phyloP scores from a whole-genome alignment of 331 rosid species.

The Pyracantha coccinea region DNA sequence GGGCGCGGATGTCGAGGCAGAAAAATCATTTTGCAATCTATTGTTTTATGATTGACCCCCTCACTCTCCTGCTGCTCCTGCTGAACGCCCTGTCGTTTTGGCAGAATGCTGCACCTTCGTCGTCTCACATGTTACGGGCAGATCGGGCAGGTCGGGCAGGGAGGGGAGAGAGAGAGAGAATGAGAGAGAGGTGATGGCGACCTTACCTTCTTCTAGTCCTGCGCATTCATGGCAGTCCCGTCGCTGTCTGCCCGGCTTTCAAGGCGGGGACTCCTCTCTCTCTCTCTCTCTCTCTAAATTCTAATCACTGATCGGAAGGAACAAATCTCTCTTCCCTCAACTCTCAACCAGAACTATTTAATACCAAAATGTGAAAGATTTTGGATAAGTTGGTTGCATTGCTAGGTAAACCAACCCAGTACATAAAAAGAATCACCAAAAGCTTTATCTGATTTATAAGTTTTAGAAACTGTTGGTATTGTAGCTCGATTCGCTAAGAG shows the following conservation, averaged over 20 bases:
- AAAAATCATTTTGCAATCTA: slow-evolving; percentile 45
- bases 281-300: too few species aligned
- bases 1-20: not conserved
- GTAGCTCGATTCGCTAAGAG: not conserved
- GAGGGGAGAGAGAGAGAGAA: not conserved
- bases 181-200: slow-evolving; percentile 16
- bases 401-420: not conserved
- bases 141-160: slow-evolving; percentile 19
- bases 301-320: not conserved
- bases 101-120: not conserved
- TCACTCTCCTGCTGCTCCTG: not conserved
- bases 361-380: not conserved
- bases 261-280: slow-evolving; percentile 24
- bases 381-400: not conserved
- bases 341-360: too few species aligned
- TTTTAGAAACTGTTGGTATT: not conserved
- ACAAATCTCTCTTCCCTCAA: not conserved
- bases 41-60: slow-evolving; percentile 71
- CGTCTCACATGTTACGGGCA: slow-evolving; percentile 17
- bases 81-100: slow-evolving; percentile 38
- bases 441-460: not conserved
- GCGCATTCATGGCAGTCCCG: slow-evolving; percentile 23
- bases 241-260: slow-evolving; percentile 68
- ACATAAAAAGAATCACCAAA: not conserved
- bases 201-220: slow-evolving; percentile 19